A percentile compares a stretch with the other conserved stretches of the same genome.
Conservation (phyloP, 306 rosid species). For the Sophora flavescens region DNA sequence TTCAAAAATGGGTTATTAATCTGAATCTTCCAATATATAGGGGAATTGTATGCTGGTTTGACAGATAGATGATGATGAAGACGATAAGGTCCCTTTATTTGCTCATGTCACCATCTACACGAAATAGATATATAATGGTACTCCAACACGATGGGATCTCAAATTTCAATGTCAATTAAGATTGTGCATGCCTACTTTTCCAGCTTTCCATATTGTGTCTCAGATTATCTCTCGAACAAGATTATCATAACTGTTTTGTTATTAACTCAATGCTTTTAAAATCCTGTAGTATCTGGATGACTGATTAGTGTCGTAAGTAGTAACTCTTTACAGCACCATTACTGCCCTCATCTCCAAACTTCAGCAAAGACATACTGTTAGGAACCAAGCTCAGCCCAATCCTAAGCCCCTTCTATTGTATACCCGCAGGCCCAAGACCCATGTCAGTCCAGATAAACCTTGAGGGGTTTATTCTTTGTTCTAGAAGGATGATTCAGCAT, state of each 20-base stretch:
- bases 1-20: slow-evolving; percentile 24
- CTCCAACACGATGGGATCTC: background rate
- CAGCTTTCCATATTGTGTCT: slow-evolving; percentile 23
- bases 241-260: slow-evolving; percentile 34
- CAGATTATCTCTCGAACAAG: slow-evolving; percentile 8
- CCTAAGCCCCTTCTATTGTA: too few relatives aligned
- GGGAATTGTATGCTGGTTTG: slow-evolving; percentile 6
- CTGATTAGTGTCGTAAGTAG: background rate
- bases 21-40: slow-evolving; percentile 22
- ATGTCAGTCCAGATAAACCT: too few relatives aligned
- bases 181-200: slow-evolving; percentile 21
- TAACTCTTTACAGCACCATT: background rate
- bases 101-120: slow-evolving; percentile 38
- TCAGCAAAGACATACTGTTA: slow-evolving; percentile 12
- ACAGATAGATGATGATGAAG: slow-evolving; percentile 13
- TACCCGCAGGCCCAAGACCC: too few relatives aligned
- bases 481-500: too few relatives aligned
- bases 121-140: background rate
- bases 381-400: too few relatives aligned
- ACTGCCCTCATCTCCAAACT: slow-evolving; percentile 38
- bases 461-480: too few relatives aligned
- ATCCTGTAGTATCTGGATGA: slow-evolving; percentile 5
- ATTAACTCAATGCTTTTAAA: slow-evolving; percentile 12
- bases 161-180: slow-evolving; percentile 15
- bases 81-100: slow-evolving; percentile 10